Conservation (phyloP, 257 asterid genomes). For the Forsythia viridissima region DNA sequence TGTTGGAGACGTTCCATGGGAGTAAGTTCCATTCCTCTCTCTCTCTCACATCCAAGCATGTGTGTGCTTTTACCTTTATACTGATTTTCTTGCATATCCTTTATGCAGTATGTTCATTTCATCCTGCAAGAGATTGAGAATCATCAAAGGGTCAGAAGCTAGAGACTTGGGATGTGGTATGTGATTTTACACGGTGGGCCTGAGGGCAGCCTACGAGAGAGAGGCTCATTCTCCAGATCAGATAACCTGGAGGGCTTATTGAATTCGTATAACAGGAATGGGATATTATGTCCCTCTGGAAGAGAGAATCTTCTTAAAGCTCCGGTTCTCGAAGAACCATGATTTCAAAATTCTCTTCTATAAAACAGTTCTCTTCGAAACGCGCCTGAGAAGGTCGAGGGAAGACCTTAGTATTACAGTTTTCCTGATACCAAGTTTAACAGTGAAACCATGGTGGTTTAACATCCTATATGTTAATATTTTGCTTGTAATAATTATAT, state of each 20-base stretch:
- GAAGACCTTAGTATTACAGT: background rate
- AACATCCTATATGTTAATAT: background rate
- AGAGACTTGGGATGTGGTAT: conserved; percentile 47
- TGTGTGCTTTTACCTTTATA: background rate
- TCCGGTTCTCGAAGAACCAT: conserved; percentile 29
- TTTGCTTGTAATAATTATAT: conserved; percentile 8
- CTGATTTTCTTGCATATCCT: conserved; percentile 3
- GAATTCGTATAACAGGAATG: background rate
- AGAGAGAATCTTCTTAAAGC: conserved; percentile 21
- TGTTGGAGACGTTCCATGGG: conserved; percentile 77
- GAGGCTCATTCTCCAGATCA: background rate
- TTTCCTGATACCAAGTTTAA: background rate
- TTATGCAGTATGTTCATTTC: conserved; percentile 61
- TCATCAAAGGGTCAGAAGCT: conserved; percentile 66
- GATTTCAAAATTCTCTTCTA: background rate
- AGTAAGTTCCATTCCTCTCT: conserved; percentile 37
- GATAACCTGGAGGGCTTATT: background rate
- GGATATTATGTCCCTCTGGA: conserved; percentile 1
- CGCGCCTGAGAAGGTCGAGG: background rate
- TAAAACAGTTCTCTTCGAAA: background rate
- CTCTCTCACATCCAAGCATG: background rate
- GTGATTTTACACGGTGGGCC: conserved; percentile 9
- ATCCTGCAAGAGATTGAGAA: conserved; percentile 64
- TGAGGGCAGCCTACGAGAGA: background rate
- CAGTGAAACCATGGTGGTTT: conserved; percentile 15